Conservation (phyloP, 1,284 basidiomycete genomes). For the Erythrobasidium hasegawianum region DNA sequence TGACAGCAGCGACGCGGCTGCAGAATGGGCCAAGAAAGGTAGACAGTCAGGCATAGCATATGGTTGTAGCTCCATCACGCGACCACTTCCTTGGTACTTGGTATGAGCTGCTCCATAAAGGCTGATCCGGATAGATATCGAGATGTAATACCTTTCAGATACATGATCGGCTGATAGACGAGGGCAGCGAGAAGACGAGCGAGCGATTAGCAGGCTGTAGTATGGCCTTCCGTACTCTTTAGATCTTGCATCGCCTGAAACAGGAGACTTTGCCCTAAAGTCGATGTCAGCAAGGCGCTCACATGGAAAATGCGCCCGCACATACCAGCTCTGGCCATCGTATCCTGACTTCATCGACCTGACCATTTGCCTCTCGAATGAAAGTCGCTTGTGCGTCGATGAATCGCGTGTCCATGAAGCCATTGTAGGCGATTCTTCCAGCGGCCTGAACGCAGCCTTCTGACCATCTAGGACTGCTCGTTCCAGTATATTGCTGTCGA, state of each 20-base stretch:
- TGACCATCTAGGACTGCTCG: constrained; percentile 19
- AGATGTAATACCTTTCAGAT: not conserved
- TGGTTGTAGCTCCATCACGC: no score
- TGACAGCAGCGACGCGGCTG: not conserved
- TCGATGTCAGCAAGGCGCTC: not conserved
- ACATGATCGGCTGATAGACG: not conserved
- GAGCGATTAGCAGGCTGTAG: no score
- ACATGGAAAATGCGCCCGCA: not conserved
- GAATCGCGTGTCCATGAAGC: constrained; percentile 31
- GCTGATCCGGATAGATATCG: not conserved
- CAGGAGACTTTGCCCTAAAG: constrained; percentile 27
- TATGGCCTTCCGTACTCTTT: no score
- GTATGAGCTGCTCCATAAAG: not conserved
- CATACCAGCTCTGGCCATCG: constrained; percentile 14
- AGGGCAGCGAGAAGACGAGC: no score
- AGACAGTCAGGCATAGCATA: no score
- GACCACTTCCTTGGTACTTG: not conserved
- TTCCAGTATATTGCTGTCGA: constrained; percentile 8
- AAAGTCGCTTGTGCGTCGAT: constrained; percentile 33
- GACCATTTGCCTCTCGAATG: constrained; percentile 21
- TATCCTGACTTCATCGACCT: constrained; percentile 34
- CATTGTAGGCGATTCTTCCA: constrained; percentile 29
- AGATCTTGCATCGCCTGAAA: constrained; percentile 21
- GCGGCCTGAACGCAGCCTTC: constrained; percentile 25
- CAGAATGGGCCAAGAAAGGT: not conserved